Evolutionary conservation across 2,329 filamentous ascomycete species (phyloP).

Genomic region (Fusarium udum): DNA sequence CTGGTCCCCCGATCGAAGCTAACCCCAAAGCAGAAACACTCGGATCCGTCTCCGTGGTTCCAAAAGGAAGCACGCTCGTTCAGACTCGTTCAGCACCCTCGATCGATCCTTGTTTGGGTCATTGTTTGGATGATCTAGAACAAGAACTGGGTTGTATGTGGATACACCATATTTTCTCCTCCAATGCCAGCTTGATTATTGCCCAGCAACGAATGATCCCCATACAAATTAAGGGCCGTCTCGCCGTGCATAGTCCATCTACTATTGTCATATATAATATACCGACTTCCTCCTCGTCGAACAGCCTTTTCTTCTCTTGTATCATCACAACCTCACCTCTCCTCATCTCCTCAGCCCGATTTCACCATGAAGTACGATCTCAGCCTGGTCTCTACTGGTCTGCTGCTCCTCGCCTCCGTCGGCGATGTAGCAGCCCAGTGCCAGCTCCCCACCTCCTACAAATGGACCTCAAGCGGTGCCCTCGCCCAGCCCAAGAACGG

Average conservation of each 20-base stretch:
- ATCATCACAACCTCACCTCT: background rate
- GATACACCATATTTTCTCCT: background rate
- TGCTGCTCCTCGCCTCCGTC: conserved; percentile 10
- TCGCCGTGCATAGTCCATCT: background rate
- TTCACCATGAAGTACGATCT: conserved; percentile 5
- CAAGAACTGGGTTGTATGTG: background rate
- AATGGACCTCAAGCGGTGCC: background rate
- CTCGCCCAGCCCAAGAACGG: conserved; percentile 18
- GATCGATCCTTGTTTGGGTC: background rate
- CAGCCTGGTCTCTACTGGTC: background rate
- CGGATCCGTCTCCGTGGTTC: conserved; percentile 21
- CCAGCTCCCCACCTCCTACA: conserved; percentile 1
- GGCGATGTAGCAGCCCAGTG: conserved; percentile 14
- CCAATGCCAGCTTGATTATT: background rate
- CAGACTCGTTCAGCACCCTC: background rate
- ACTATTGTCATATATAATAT: background rate
- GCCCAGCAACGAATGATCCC: background rate
- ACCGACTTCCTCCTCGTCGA: background rate
- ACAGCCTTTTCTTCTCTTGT: background rate
- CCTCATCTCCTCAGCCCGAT: background rate
- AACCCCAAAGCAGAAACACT: background rate
- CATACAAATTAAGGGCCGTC: background rate
- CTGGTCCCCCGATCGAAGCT: conserved; percentile 1
- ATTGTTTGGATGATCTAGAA: conserved; percentile 14
- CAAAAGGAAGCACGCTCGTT: conserved; percentile 10